Evolutionary conservation across 805 yeast genomes (phyloP).

Genomic region (Suhomyces tanzawaensis): DNA sequence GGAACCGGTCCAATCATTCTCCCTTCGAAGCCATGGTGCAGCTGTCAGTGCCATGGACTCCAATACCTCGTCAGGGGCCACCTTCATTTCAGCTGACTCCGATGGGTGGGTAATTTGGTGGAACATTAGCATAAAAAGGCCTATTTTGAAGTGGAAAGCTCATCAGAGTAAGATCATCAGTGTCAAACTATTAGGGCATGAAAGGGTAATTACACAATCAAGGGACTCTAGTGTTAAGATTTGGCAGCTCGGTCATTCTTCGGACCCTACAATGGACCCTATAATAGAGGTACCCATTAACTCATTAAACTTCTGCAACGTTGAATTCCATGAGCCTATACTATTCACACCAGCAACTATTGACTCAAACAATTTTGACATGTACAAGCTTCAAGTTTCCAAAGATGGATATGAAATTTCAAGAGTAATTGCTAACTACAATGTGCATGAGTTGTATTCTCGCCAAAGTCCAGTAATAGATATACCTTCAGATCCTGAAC

Average conservation of each 20-base stretch:
- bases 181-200: constrained; percentile 27
- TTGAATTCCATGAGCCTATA: constrained; percentile 37
- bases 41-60: constrained; percentile 14
- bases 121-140: constrained; percentile 57
- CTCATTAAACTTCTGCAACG: constrained; percentile 68
- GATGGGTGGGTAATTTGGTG: constrained; percentile 64
- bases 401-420: constrained; percentile 2
- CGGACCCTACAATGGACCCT: constrained; percentile 15
- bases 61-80: constrained; percentile 3
- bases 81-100: constrained; percentile 57
- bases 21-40: constrained; percentile 22
- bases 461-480: constrained; percentile 6
- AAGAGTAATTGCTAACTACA: constrained; percentile 12
- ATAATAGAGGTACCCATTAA: constrained; percentile 63
- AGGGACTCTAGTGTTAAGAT: constrained; percentile 11
- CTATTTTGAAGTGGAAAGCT: constrained; percentile 56
- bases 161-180: constrained; percentile 55
- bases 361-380: constrained; percentile 62
- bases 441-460: constrained; percentile 31
- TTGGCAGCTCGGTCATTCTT: constrained; percentile 8
- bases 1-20: constrained; percentile 10
- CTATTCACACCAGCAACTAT: constrained; percentile 62
- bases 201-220: constrained; percentile 11
- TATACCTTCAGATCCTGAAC: constrained; percentile 1
- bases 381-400: constrained; percentile 43